phyloP scores from a whole-genome alignment of 306 rosid species.

The Cyclanthera cordifolia region DNA sequence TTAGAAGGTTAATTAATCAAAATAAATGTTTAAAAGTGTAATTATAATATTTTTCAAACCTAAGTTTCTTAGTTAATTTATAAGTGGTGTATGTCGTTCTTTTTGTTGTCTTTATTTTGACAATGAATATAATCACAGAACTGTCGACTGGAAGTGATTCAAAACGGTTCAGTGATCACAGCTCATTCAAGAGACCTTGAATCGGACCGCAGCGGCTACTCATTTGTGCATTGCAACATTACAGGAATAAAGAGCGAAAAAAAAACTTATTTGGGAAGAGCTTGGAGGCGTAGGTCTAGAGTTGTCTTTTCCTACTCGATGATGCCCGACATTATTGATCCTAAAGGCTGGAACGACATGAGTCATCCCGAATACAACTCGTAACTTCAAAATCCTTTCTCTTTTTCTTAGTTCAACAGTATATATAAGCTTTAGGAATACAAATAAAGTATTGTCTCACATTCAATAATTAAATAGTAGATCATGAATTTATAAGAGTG shows the following conservation, averaged over 20 bases:
- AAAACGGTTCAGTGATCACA: conserved; percentile 20
- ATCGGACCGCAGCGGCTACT: conserved; percentile 17
- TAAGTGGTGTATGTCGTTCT: too few species aligned
- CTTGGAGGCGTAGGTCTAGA: conserved; percentile 34
- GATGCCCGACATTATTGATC: conserved; percentile 17
- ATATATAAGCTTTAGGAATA: too few species aligned
- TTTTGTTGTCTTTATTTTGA: too few species aligned
- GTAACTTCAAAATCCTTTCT: neutral
- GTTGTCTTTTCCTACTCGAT: conserved; percentile 32
- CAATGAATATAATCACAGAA: conserved; percentile 17
- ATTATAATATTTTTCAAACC: too few species aligned
- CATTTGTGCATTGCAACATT: conserved; percentile 42
- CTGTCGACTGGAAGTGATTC: conserved; percentile 20
- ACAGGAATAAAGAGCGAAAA: conserved; percentile 21
- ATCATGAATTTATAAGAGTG: too few species aligned
- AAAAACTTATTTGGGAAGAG: conserved; percentile 37
- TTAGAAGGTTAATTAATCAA: too few species aligned
- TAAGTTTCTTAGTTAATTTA: too few species aligned
- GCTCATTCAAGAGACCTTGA: conserved; percentile 38
- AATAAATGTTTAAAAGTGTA: too few species aligned
- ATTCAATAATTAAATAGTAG: too few species aligned
- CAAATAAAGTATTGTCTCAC: too few species aligned
- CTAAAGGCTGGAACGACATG: conserved; percentile 34
- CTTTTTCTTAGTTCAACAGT: too few species aligned
- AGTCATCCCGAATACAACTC: neutral